Conservation (phyloP, 768 basidiomycete genomes). For the Sutorius australiensis region DNA sequence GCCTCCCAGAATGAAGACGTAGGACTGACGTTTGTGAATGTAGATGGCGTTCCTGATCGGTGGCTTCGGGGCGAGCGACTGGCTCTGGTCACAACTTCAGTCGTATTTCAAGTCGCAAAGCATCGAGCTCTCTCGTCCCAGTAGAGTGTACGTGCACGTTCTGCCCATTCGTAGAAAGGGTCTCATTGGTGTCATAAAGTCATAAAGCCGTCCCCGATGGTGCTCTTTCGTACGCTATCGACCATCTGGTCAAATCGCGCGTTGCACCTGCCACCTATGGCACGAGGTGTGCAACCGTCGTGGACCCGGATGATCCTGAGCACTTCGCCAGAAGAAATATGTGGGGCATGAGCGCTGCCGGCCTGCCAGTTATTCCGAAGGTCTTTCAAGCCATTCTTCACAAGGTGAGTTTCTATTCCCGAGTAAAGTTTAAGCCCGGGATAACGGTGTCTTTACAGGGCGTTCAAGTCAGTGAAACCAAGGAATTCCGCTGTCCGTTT, state of each 20-base stretch:
- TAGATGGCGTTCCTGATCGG: constrained; percentile 13
- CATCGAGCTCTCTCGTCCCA: constrained; percentile 5
- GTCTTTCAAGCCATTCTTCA: neutral
- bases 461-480: neutral
- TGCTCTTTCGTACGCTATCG: neutral
- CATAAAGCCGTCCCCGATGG: constrained; percentile 11
- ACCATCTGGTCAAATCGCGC: neutral
- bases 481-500: neutral
- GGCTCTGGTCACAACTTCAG: constrained; percentile 4
- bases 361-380: neutral
- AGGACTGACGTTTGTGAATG: neutral
- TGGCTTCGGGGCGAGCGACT: constrained; percentile 4
- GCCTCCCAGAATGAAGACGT: neutral
- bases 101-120: neutral
- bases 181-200: neutral
- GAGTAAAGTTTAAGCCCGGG: no score
- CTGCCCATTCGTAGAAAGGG: neutral
- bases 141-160: constrained; percentile 24
- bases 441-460: no score
- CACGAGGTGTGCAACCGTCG: neutral
- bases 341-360: neutral
- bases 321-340: neutral
- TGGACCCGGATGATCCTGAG: neutral
- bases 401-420: neutral
- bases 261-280: neutral